Base-by-base conservation (phyloP, 2,329 filamentous ascomycete species). In the Fusarium agapanthi region DNA sequence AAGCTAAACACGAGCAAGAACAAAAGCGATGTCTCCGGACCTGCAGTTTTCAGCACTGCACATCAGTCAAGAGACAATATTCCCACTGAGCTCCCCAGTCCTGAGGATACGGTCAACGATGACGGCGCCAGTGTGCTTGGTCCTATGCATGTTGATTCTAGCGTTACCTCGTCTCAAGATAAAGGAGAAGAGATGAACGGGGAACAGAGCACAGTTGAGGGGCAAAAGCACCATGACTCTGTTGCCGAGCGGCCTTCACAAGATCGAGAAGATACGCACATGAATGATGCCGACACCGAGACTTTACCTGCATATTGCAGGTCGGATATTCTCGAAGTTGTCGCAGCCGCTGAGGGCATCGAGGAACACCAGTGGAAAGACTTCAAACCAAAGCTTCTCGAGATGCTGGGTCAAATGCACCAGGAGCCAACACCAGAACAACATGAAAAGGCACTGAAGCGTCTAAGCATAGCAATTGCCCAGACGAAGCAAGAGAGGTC, bases 371-470 rank as follows among this genome's bases (percentile, higher is more conserved):
- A 62, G 15, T 60, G 57, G 57, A 41, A 54, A n/a, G 44, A 55
- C 4, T 67, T 61, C 55, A 73, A 71, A 53, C 51, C 62, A 16
- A 55, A 51, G 22, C 43, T 73, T 30, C 35, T 74, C 24, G 28
- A 38, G 30, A 68, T 74, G 67, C 20, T 73, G 7, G 30, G 32
- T 13, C 47, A 50, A 6, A 73, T 73, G 41, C 32, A 51, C 13
- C 43, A 43, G 41, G 34, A 57, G 8, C 41, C 55, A 14, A 74
- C 67, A 44, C 58, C 37, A 3, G 26, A 65, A 24, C 51, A 74
- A 38, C 24, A 43, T 26, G 55, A 34, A 15, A 66, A 41, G 53
- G 65, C 72, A 22, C 10, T 60, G 22, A 38, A 57, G 47, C 69
- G 65, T 26, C 65, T 74, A 28, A 38, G 60, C 20, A 34, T 14